These are phyloP conservation scores for Fusarium paranaense DNA, from an alignment of 2,329 filamentous ascomycete genomes.

Conservation along the genomic window DNA sequence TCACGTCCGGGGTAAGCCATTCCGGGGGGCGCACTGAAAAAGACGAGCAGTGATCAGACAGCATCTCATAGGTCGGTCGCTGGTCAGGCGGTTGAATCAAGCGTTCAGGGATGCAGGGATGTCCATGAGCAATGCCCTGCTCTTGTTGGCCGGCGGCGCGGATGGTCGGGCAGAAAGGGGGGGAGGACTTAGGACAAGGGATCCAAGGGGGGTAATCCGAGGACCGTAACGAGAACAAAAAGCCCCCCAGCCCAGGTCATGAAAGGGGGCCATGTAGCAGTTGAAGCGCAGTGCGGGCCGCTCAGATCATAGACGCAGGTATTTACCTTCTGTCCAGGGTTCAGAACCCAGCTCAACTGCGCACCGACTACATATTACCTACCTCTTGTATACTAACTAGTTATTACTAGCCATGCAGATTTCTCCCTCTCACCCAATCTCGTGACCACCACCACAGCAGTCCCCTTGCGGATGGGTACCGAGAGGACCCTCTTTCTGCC, in stretches of 20 bases:
- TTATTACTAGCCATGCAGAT: background rate
- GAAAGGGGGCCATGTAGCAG: background rate
- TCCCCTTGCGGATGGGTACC: background rate
- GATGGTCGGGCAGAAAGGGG: conserved; percentile 36
- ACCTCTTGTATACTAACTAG: background rate
- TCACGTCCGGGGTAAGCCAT: conserved; percentile 41
- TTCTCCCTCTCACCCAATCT: background rate
- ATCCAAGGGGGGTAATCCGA: conserved; percentile 20
- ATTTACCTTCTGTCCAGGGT: background rate
- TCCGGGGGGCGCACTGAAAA: conserved; percentile 21
- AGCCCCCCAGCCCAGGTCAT: background rate
- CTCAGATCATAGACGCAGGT: background rate
- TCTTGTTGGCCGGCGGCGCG: conserved; percentile 1
- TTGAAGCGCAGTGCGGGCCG: background rate
- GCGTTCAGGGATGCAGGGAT: conserved; percentile 39
- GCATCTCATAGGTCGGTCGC: conserved; percentile 31
- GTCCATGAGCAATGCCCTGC: conserved; percentile 15
- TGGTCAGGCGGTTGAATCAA: conserved; percentile 46
- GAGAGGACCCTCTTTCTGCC: background rate
- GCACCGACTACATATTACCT: background rate
- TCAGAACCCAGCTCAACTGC: background rate
- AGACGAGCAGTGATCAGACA: background rate
- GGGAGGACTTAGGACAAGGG: background rate
- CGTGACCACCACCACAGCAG: background rate
- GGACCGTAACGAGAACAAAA: background rate